Conservation (phyloP, 1,284 basidiomycete genomes). For the Schizophyllum commune region DNA sequence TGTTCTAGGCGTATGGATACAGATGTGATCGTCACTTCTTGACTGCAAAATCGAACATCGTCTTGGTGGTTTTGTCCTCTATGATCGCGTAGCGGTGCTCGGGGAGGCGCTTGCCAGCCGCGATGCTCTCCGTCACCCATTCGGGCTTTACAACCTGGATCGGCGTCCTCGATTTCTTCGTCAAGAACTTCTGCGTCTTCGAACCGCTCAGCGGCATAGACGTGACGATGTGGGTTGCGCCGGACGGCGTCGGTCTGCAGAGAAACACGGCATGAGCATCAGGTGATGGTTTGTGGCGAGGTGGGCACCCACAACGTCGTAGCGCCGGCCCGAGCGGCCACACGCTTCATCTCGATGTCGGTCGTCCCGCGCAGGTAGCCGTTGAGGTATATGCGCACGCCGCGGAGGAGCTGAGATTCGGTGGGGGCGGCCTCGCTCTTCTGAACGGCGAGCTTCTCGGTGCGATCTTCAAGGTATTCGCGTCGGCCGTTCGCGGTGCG, state of each 20-base stretch:
- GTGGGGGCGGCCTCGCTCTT: constrained; percentile 15
- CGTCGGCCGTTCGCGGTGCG: constrained; percentile 11
- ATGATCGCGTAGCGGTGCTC: constrained; percentile 50
- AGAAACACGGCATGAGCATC: not conserved
- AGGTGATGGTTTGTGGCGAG: not conserved
- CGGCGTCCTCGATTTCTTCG: constrained; percentile 34
- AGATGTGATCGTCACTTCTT: not conserved
- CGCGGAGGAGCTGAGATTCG: constrained; percentile 30
- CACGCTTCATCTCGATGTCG: constrained; percentile 65
- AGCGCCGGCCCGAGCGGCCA: constrained; percentile 53
- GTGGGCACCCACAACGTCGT: constrained; percentile 33
- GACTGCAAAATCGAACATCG: not conserved
- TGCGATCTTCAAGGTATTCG: constrained; percentile 36
- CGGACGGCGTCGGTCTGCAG: constrained; percentile 41
- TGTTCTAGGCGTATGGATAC: no score
- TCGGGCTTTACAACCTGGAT: constrained; percentile 59
- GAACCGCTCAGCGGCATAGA: constrained; percentile 58
- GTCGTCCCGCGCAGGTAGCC: constrained; percentile 63
- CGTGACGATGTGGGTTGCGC: constrained; percentile 65
- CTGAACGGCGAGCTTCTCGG: constrained; percentile 45
- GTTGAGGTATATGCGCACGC: constrained; percentile 51
- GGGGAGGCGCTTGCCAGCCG: constrained; percentile 42
- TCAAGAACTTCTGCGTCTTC: constrained; percentile 56
- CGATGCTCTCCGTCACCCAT: constrained; percentile 63
- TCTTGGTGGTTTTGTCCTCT: constrained; percentile 26